Percentiles rank a stretch among this genome's conserved stretches.
phyloP scores from a whole-genome alignment of 495 filamentous ascomycete species.

The Entonaema liquescens region DNA sequence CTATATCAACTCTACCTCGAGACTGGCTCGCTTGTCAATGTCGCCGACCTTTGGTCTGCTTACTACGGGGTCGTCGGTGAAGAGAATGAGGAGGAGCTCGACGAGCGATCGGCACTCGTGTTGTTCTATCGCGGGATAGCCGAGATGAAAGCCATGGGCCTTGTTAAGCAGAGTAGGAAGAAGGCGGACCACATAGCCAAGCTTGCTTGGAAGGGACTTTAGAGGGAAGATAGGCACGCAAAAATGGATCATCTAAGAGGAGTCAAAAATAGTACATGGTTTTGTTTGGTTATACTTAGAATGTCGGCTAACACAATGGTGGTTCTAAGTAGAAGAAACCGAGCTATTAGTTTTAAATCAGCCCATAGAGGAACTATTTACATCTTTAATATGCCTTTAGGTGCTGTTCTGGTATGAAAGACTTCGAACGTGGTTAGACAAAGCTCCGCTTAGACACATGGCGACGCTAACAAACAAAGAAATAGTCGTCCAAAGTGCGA shows the following conservation, averaged over 20 bases:
- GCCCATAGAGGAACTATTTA: conserved; percentile 5
- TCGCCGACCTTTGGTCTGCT: conserved; percentile 87
- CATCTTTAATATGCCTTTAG: conserved; percentile 26
- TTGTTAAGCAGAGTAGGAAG: conserved; percentile 89
- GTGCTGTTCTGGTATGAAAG: conserved; percentile 35
- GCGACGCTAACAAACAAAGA: conserved; percentile 41
- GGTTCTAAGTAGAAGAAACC: conserved; percentile 12
- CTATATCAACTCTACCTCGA: conserved; percentile 93
- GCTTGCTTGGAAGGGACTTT: conserved; percentile 59
- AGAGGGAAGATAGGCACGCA: neutral
- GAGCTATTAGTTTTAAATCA: conserved; percentile 12
- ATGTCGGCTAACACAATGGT: conserved; percentile 9
- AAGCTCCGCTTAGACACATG: conserved; percentile 29
- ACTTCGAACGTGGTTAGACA: conserved; percentile 37
- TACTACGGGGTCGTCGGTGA: conserved; percentile 79
- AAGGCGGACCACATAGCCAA: conserved; percentile 92
- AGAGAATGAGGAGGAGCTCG: conserved; percentile 58
- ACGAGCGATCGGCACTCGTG: conserved; percentile 65
- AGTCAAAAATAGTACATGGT: conserved; percentile 21
- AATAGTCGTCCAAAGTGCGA: conserved; percentile 18
- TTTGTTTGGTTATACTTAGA: conserved; percentile 17
- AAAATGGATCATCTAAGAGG: neutral
- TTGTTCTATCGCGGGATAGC: conserved; percentile 85
- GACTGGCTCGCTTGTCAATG: conserved; percentile 86
- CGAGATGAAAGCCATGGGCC: conserved; percentile 83